Evolutionary conservation across 2,329 filamentous ascomycete genomes (phyloP), one percentile per base, ranked within the genome.

Genomic region (Neofusicoccum sp.): DNA sequence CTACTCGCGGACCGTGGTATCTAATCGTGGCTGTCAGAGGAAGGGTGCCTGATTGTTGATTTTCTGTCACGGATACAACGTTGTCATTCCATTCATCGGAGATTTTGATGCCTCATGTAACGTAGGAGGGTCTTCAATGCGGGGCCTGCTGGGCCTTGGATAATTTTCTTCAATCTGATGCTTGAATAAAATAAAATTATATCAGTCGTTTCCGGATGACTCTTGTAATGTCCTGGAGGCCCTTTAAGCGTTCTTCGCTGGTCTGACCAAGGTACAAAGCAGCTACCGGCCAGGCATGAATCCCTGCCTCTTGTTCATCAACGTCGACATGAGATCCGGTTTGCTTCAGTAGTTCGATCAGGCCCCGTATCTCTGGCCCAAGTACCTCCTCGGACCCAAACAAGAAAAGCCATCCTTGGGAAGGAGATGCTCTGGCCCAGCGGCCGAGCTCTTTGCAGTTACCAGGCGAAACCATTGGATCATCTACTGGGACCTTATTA

Each of bases 281-380:
- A 8, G 88, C 89, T 20, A 96, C 87, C 0, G 90, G 90, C 91
- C 91, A 96, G 9, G 88, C 90, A 73, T 96, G 91, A 61, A 95
- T 87, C 2, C 85, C 87, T 12, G 84, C 87, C 30, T 80, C 75
- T 65, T 90, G 86, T 68, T 85, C 84, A 67, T 84, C 78, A 60
- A 79, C 80, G 58, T 80, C 78, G n/a, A 89, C 80, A 38, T 81
- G 71, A 34, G 84, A 73, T 3, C 82, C 82, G 12, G 81, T 78
- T 53, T 79, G 80, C 61, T 79, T 77, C 61, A 90, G 77, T 31
- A 83, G 74, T 11, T 75, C 73, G 11, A 89, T 77, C 62, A 91
- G 76, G 26, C 81, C 79, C 65, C 84, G 78, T 16, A 90, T 88
- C 64, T 92, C 89, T 0, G 86, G 83, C 1, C 85, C 86, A 64